These are phyloP conservation scores for Lichina pygmaea DNA, from an alignment of 495 filamentous ascomycete species.

Conservation along the genomic window DNA sequence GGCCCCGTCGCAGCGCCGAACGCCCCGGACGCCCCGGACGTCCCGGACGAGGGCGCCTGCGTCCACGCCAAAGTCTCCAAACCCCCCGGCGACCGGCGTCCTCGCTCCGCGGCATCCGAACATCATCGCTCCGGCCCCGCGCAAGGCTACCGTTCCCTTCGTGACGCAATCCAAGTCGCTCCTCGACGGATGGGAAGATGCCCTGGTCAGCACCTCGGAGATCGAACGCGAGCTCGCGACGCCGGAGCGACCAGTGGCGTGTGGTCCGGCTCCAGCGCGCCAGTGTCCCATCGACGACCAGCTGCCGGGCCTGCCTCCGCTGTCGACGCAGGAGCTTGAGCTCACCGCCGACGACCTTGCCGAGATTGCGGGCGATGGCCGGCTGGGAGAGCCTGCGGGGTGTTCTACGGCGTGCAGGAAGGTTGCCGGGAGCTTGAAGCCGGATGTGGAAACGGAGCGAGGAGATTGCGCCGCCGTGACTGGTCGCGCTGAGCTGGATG, in stretches of 20 bases:
- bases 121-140: not conserved
- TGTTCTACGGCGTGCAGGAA: too few relatives aligned
- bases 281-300: not conserved
- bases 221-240: not conserved
- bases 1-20: too few relatives aligned
- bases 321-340: not conserved
- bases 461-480: too few relatives aligned
- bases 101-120: not conserved
- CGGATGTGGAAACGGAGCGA: too few relatives aligned
- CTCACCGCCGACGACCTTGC: not conserved
- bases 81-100: not conserved
- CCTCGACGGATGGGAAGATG: not conserved
- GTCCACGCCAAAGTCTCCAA: too few relatives aligned
- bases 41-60: too few relatives aligned
- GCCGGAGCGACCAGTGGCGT: too few relatives aligned
- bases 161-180: not conserved
- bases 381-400: too few relatives aligned
- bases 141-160: not conserved
- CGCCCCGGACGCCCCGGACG: too few relatives aligned
- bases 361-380: not conserved
- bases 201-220: not conserved
- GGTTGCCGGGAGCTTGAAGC: too few relatives aligned
- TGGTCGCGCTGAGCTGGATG: too few relatives aligned
- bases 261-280: too few relatives aligned
- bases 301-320: not conserved